phyloP scores from a whole-genome alignment of 2,329 filamentous ascomycete genomes.

The Samsoniella hepiali region DNA sequence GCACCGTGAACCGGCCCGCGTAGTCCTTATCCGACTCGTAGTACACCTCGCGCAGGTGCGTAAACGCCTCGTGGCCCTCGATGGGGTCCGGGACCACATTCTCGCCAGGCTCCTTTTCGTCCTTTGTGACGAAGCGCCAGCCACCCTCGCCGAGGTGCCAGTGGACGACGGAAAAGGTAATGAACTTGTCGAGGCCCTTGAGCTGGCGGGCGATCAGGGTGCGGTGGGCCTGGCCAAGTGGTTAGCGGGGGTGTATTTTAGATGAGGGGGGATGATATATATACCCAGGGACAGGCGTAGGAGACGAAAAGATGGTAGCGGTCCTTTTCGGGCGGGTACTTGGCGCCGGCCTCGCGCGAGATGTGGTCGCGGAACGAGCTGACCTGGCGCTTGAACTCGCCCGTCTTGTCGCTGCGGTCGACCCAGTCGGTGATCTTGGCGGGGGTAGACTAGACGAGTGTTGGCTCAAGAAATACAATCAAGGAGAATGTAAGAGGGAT shows the following conservation, averaged over 20 bases:
- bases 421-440: constrained; percentile 80
- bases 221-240: constrained; percentile 60
- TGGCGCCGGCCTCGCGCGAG: constrained; percentile 65
- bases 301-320: constrained; percentile 94
- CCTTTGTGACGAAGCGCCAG: constrained; percentile 75
- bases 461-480: background rate
- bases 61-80: constrained; percentile 65
- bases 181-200: constrained; percentile 86
- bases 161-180: constrained; percentile 79
- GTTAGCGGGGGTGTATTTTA: background rate
- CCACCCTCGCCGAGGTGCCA: constrained; percentile 76
- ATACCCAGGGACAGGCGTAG: constrained; percentile 87
- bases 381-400: constrained; percentile 88
- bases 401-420: constrained; percentile 68
- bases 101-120: constrained; percentile 55
- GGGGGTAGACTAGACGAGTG: constrained; percentile 16
- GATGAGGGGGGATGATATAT: constrained; percentile 19
- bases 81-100: constrained; percentile 67
- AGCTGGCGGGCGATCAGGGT: constrained; percentile 83
- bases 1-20: constrained; percentile 79
- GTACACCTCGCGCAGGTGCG: constrained; percentile 74
- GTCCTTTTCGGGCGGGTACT: constrained; percentile 81
- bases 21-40: constrained; percentile 71
- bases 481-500: too few relatives aligned
- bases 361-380: constrained; percentile 82